Evolutionary conservation across 495 filamentous ascomycete species (phyloP), one percentile per base, ranked within the genome.

Genomic region (Neurospora intermedia): DNA sequence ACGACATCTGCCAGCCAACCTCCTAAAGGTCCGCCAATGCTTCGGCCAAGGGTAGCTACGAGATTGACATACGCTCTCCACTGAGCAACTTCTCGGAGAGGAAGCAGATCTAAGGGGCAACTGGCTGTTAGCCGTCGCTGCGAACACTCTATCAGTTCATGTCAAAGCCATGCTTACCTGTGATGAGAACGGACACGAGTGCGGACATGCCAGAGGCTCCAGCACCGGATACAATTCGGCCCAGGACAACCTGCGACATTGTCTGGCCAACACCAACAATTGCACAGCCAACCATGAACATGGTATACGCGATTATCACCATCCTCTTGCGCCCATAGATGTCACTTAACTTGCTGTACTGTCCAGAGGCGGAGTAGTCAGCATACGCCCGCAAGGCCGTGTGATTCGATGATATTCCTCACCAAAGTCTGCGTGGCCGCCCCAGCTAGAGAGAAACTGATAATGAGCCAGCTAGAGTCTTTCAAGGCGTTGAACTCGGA

Each of bases 1-100:
- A 91, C 84, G 1, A 86, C 85, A 73, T 93, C 89, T 11, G 89
- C 88, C 13, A 93, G 78, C 74, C 83, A 88, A 0, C 91, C 91
- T 1, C 91, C 91, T 0, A 90, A 43, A 2, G 90, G 89, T 1
- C 90, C 90, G 6, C 91, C 90, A 15, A 89, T 72, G 72, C 86
- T 88, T n/a, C 91, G 85, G 10, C 90, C 90, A 4, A 88, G 82
- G 0, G 89, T 91, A 74, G 87, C 86, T 8, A 88, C 82, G 15
- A 91, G 84, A 73, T 93, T 92, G 31, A 91, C 83, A 77, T 90
- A 91, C 10, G 88, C 86, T 66, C 89, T 84, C 89, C 89, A 93
- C 13, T 84, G 81, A 9, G 89, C 91, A 0, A 91, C 83, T n/a
- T 93, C 88, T n/a, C 88, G 83, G n/a, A 87, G 79, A 10, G 90